Base-by-base conservation (phyloP, 768 basidiomycete genomes). In the Pisolithus microcarpus region DNA sequence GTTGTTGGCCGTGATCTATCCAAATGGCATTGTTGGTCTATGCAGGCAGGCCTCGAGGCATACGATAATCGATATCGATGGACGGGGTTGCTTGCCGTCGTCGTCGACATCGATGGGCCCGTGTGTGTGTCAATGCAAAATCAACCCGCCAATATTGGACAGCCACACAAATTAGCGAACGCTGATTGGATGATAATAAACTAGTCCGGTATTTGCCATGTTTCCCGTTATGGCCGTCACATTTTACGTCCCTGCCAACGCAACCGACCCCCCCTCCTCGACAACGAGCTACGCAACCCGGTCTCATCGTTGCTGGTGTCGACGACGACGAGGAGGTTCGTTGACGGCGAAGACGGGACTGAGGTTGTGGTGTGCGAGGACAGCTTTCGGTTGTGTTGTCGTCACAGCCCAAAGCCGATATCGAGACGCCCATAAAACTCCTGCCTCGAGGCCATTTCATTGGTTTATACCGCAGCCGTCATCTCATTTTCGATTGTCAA, bases 371-470 rank as follows among this genome's bases (percentile, higher is more conserved):
- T n/a, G n/a, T n/a, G n/a, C n/a, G n/a, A n/a, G n/a, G n/a, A 34
- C 34, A 34, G 34, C 34, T 13, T 34, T 34, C 34, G 34, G 3
- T 15, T 34, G 34, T 34, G 34, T 34, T 34, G 34, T 11, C 34
- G 11, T 34, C 34, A 34, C 34, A 34, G 34, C 30, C 10, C 11
- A 31, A 31, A 31, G 30, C 34, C 34, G 34, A 34, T 34, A 34
- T 34, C 34, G 34, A 55, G 56, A 45, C 56, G 56, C 56, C 48
- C 56, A 56, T 56, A 50, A 24, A 43, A 37, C 34, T 13, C 13
- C 38, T 11, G 58, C 61, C 61, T 62, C 54, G 56, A 62, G 61
- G 58, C 53, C 49, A 39, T 28, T 30, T 30, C 10, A 30, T 34
- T 43, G 24, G 43, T 23, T 54, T 38, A 11, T 34, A 15, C 55